Evolutionary conservation across 495 filamentous ascomycete genomes (phyloP).

Genomic region (Trichoderma reesei): DNA sequence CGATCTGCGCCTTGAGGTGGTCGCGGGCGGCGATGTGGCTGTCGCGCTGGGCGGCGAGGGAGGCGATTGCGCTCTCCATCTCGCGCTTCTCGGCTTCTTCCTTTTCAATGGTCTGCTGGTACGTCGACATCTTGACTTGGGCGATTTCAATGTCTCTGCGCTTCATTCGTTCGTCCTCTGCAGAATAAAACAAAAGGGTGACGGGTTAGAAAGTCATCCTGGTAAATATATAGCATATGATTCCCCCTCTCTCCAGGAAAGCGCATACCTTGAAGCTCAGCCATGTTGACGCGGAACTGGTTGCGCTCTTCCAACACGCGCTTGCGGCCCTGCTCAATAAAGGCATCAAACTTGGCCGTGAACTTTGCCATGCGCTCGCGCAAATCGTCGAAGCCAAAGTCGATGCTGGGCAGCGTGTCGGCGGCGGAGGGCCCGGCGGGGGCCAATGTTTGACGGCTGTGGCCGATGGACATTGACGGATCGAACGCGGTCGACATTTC

Average conservation of each 20-base stretch:
- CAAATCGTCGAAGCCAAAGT: constrained; percentile 93
- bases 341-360: constrained; percentile 81
- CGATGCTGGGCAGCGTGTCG: constrained; percentile 77
- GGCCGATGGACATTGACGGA: constrained; percentile 63
- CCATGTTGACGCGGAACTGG: constrained; percentile 80
- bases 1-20: constrained; percentile 65
- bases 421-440: constrained; percentile 43
- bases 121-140: constrained; percentile 61
- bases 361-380: constrained; percentile 93
- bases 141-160: constrained; percentile 79
- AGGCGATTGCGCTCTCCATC: constrained; percentile 71
- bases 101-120: constrained; percentile 72
- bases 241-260: neutral
- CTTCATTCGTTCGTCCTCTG: constrained; percentile 86
- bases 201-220: neutral
- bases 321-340: constrained; percentile 84
- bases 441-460: constrained; percentile 52
- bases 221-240: neutral
- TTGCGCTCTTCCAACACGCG: constrained; percentile 87
- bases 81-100: constrained; percentile 81
- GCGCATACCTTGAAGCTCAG: constrained; percentile 71
- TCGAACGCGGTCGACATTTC: constrained; percentile 65
- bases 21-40: constrained; percentile 62
- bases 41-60: constrained; percentile 67
- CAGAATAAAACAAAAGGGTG: neutral